Evolutionary conservation across 2,329 filamentous ascomycete species (phyloP), one percentile per base, ranked within the genome.

Genomic region (Nemania serpens): DNA sequence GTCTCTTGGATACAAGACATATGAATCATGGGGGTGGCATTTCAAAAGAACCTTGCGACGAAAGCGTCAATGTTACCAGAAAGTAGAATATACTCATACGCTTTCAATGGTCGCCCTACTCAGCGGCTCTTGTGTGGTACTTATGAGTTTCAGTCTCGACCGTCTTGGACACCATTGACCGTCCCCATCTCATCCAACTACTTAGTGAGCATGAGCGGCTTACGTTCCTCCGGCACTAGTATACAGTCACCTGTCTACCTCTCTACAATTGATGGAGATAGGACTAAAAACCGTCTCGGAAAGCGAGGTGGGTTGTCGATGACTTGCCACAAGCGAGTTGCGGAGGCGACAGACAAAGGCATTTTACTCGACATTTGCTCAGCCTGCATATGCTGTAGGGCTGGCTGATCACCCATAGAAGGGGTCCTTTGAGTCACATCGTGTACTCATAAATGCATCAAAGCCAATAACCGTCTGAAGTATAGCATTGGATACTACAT

Each of bases 361-460:
- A 18, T 39, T 39, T 37, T 41, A 13, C 33, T 47, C 47, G 53
- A 48, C 58, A 36, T 58, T 41, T 11, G 13, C n/a, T 53, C 25
- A 36, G 37, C 46, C 15, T 50, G 56, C 56, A 52, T 61, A 29
- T 7, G 25, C 25, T 29, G 25, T 29, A 58, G 54, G 57, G 57
- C 50, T 58, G 39, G 62, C 54, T 58, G 45, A 56, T 50, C 48
- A 41, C 42, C 33, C 39, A 48, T 12, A 18, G 48, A 50, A 20
- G 18, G 48, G 18, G 34, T 51, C 52, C 34, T 64, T 58, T 53
- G 55, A 39, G 59, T 56, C 52, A 57, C 59, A 62, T 65, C 45
- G 47, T 41, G 36, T 46, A 15, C 37, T 65, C 17, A 36, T 52
- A 36, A 41, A 37, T 58, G 39, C 34, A 39, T 46, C 41, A 41